Conservation (phyloP, 805 yeast genomes). For the Lachancea dasiensis region DNA sequence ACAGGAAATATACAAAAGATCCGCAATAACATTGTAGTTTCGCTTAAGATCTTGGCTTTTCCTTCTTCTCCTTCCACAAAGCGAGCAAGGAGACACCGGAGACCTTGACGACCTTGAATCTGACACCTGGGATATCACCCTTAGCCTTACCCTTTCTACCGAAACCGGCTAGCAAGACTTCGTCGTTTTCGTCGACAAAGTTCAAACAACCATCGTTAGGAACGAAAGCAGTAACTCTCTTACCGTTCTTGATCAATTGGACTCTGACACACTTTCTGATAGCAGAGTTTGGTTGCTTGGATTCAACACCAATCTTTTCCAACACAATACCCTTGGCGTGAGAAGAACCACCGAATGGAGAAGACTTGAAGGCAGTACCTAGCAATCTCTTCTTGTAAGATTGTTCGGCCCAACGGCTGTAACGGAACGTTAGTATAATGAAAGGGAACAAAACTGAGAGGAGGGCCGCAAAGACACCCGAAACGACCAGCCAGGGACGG, state of each 20-base stretch:
- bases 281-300: slow-evolving; percentile 99
- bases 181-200: slow-evolving; percentile 99
- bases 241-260: slow-evolving; percentile 99
- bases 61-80: slow-evolving; percentile 99
- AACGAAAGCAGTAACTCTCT: slow-evolving; percentile 99
- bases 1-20: slow-evolving; percentile 3
- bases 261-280: slow-evolving; percentile 99
- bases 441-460: not conserved
- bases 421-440: slow-evolving; percentile 5
- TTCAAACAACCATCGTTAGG: slow-evolving; percentile 99
- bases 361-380: slow-evolving; percentile 99
- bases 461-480: no score
- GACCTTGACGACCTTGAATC: slow-evolving; percentile 99
- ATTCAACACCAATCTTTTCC: slow-evolving; percentile 99
- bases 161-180: slow-evolving; percentile 99
- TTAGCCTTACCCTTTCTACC: slow-evolving; percentile 99
- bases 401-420: slow-evolving; percentile 97
- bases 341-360: slow-evolving; percentile 99
- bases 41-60: slow-evolving; percentile 97
- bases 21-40: not conserved
- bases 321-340: slow-evolving; percentile 99
- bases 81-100: slow-evolving; percentile 99
- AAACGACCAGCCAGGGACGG: no score
- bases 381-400: slow-evolving; percentile 97
- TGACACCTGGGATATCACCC: slow-evolving; percentile 99